These are phyloP conservation scores for Beauveria caledonica DNA, from an alignment of 2,329 filamentous ascomycete species.

Conservation along the genomic window DNA sequence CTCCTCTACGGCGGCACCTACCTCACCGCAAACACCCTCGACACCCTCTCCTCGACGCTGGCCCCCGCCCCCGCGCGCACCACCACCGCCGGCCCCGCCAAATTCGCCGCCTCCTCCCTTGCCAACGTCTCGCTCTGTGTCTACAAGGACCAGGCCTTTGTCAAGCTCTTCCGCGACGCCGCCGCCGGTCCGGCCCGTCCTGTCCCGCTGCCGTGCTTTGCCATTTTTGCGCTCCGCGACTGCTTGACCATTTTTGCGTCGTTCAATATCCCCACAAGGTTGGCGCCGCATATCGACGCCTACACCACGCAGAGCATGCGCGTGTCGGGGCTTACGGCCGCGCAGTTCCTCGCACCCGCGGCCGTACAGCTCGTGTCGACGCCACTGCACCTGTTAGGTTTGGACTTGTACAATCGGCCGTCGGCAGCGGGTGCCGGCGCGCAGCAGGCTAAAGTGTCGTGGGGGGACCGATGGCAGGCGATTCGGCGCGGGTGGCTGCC, in stretches of 20 bases:
- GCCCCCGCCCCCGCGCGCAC: constrained; percentile 45
- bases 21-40: constrained; percentile 77
- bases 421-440: constrained; percentile 18
- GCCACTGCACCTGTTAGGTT: constrained; percentile 73
- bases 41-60: constrained; percentile 65
- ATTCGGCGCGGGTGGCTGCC: constrained; percentile 70
- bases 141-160: constrained; percentile 84
- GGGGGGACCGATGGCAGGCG: constrained; percentile 53
- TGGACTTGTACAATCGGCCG: constrained; percentile 78
- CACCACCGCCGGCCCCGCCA: constrained; percentile 66
- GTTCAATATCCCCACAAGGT: constrained; percentile 78
- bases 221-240: constrained; percentile 74
- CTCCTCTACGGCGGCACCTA: constrained; percentile 84
- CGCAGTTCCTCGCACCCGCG: constrained; percentile 76
- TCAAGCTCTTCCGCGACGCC: constrained; percentile 67
- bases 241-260: constrained; percentile 84
- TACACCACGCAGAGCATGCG: constrained; percentile 27
- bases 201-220: constrained; percentile 64
- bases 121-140: constrained; percentile 81
- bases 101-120: constrained; percentile 73
- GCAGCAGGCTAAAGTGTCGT: constrained; percentile 27
- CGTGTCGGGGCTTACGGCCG: constrained; percentile 50
- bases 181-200: constrained; percentile 34
- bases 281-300: constrained; percentile 60
- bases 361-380: constrained; percentile 72